These are phyloP conservation scores for Lupinus albus DNA, from an alignment of 306 rosid species.

Conservation along the genomic window DNA sequence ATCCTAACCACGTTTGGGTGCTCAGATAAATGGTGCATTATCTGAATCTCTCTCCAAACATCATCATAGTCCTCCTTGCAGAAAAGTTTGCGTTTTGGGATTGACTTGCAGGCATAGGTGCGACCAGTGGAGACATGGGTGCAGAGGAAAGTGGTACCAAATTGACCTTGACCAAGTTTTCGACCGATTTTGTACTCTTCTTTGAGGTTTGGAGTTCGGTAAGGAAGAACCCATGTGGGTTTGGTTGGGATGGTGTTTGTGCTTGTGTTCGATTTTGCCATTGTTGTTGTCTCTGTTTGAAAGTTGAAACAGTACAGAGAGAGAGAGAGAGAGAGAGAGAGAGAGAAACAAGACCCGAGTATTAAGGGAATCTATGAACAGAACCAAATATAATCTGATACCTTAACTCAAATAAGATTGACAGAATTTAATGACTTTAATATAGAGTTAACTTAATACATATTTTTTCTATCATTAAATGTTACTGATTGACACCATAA, in stretches of 20 bases:
- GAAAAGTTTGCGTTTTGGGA: constrained; percentile 52
- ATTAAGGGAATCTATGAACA: constrained; percentile 1
- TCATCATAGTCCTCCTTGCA: constrained; percentile 63
- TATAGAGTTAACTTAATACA: no score
- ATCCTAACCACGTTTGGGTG: constrained; percentile 53
- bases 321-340: background rate
- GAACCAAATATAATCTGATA: no score
- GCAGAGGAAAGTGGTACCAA: constrained; percentile 55
- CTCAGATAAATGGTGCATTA: constrained; percentile 62
- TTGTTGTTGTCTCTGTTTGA: background rate
- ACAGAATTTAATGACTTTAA: no score
- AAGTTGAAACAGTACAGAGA: background rate
- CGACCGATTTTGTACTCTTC: constrained; percentile 50
- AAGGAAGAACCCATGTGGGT: constrained; percentile 52
- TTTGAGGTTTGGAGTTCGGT: constrained; percentile 42
- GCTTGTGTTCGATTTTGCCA: constrained; percentile 39
- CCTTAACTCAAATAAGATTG: no score
- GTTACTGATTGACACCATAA: no score
- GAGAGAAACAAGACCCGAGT: background rate
- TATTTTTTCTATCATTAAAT: no score
- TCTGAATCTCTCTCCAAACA: constrained; percentile 68
- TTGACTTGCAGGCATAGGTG: constrained; percentile 58
- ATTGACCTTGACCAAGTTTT: constrained; percentile 63
- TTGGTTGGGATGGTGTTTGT: constrained; percentile 26
- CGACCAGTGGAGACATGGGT: constrained; percentile 40